Base-by-base conservation (phyloP, 1,284 basidiomycete species). In the Pholiota adiposa region DNA sequence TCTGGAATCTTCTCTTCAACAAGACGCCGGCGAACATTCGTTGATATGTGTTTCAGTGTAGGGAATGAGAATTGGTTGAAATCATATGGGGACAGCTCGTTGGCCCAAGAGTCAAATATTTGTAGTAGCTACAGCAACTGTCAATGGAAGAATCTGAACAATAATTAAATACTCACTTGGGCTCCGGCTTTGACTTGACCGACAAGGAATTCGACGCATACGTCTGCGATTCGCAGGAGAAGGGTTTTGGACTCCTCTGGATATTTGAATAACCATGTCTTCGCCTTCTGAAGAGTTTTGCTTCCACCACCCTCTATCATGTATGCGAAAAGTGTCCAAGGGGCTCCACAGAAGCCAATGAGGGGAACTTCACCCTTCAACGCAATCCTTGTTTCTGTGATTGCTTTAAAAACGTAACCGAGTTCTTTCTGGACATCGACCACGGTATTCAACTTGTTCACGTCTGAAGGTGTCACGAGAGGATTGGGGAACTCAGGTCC, bases 301-400 rank as follows among this genome's bases (percentile, higher is more conserved):
- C 85, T 92, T 14, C 91, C 90, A 5, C 95, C 96, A 14, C 96
- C 96, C 74, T 97, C 96, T 67, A 96, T 86, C 96, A 98, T 98
- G 76, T 98, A 98, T 43, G 90, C 87, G 79, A 98, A 96, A 56
- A 98, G 83, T 18, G 96, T 98, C 96, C 96, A 98, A 1, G 96
- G 96, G 0, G 94, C 94, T 51, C 96, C 96, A 69, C 88, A 93
- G 77, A 98, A 98, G 4, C 96, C 96, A 68, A 98, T 96, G 62
- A 98, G 80, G 16, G 96, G 96, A 8, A 97, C 95, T 70, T 92
- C 85, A 25, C 96, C 95, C 1, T 85, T 82, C 54, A 98, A 81
- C 38, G 82, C 89, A 59, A 84, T 82, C 62, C 95, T 83, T 4
- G 95, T 96, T 68, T 87, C 72, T 6, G 90, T 93, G 75, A 98